These are phyloP conservation scores for Lycium ferocissimum DNA, from an alignment of 257 asterid species.

Conservation along the genomic window DNA sequence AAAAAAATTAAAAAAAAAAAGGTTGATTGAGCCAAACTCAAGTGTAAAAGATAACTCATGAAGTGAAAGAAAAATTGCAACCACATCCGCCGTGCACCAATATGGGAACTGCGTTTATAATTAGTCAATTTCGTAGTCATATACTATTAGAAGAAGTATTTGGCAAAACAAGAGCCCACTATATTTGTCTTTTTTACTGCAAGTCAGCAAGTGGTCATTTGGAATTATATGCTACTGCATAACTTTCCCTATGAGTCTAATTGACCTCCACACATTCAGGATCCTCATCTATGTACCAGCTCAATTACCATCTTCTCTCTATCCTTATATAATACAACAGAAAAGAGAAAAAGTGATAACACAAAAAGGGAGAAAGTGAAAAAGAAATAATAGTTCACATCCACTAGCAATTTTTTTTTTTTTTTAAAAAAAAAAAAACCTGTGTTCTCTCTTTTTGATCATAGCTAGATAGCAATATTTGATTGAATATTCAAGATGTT, in stretches of 20 bases:
- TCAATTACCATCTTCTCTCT: conserved; percentile 30
- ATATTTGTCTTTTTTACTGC: conserved; percentile 21
- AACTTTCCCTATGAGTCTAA: conserved; percentile 28
- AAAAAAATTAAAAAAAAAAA: no score
- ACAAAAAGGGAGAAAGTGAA: neutral
- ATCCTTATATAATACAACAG: conserved; percentile 29
- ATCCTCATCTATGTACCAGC: conserved; percentile 40
- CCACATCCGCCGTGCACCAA: neutral
- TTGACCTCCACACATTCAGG: conserved; percentile 56
- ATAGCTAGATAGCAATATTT: no score
- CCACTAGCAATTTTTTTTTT: neutral
- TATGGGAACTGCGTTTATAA: neutral
- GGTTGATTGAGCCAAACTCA: neutral
- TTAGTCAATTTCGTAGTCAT: neutral
- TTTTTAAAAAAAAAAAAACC: neutral
- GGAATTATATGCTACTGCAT: conserved; percentile 44
- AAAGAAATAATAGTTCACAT: neutral
- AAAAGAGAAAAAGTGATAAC: neutral
- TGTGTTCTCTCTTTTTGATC: neutral
- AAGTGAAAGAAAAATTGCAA: no score
- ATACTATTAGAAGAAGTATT: neutral
- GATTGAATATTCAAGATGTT: conserved; percentile 46
- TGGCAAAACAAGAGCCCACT: conserved; percentile 24
- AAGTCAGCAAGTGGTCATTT: conserved; percentile 24
- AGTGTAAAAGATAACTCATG: neutral